Percentiles rank a stretch among this genome's conserved stretches.
phyloP scores from a whole-genome alignment of 768 basidiomycete species.

The Leccinum obscurum region DNA sequence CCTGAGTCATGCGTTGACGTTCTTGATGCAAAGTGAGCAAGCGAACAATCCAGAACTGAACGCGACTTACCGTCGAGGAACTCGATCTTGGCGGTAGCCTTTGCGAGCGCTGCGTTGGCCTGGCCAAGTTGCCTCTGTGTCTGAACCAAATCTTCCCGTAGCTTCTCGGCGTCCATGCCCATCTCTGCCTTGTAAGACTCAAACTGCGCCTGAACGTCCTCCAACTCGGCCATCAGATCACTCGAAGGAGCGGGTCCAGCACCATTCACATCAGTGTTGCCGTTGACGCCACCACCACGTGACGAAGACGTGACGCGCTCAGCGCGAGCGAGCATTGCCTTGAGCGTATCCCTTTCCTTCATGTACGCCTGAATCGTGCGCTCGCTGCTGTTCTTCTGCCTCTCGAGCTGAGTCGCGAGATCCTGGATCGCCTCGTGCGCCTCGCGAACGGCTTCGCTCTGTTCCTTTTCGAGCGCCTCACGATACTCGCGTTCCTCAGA shows the following conservation, averaged over 20 bases:
- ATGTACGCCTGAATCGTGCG: conserved; percentile 75
- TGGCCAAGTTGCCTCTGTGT: conserved; percentile 70
- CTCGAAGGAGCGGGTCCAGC: conserved; percentile 19
- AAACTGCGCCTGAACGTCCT: conserved; percentile 75
- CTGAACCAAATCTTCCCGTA: conserved; percentile 67
- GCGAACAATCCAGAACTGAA: neutral
- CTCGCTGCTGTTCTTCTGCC: conserved; percentile 70
- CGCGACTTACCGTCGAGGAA: conserved; percentile 63
- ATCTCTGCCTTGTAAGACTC: conserved; percentile 81
- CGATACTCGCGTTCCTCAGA: conserved; percentile 76
- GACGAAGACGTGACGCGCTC: conserved; percentile 30
- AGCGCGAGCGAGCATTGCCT: conserved; percentile 64
- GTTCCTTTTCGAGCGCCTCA: conserved; percentile 68
- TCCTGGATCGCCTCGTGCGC: conserved; percentile 86
- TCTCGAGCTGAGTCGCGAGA: conserved; percentile 74
- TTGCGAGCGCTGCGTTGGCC: conserved; percentile 69
- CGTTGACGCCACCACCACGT: conserved; percentile 28
- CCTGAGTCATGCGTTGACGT: conserved; percentile 68
- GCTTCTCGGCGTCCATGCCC: conserved; percentile 66
- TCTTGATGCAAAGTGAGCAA: conserved; percentile 40
- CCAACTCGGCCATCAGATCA: conserved; percentile 60
- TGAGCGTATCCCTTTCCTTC: conserved; percentile 87
- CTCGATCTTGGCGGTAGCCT: conserved; percentile 81
- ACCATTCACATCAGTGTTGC: conserved; percentile 38
- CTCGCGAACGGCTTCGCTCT: conserved; percentile 78